Conservation (phyloP, 441 rosid species). For the Iberis amara region DNA sequence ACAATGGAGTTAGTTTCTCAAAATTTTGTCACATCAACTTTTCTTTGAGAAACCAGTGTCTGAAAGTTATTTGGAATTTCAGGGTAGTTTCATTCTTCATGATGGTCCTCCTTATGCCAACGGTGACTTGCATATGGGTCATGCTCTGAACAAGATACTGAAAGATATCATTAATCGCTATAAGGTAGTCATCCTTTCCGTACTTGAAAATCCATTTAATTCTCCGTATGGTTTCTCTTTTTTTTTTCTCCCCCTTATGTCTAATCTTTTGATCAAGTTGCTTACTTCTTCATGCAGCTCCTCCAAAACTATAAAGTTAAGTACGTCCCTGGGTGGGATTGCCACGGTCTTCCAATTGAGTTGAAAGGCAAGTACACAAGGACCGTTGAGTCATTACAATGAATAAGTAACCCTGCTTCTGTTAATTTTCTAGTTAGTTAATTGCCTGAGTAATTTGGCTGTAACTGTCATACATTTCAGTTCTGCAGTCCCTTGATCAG, state of each 20-base stretch:
- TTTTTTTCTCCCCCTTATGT: conserved; percentile 11
- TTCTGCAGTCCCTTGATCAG: conserved; percentile 85
- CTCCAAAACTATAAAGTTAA: conserved; percentile 85
- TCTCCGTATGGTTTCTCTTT: conserved; percentile 1
- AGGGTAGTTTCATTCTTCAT: conserved; percentile 87
- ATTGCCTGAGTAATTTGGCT: conserved; percentile 33
- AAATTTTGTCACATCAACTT: conserved; percentile 12
- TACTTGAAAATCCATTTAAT: conserved; percentile 17
- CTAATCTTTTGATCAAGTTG: conserved; percentile 7
- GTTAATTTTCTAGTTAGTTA: conserved; percentile 16
- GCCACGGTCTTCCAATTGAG: conserved; percentile 98
- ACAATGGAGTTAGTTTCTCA: conserved; percentile 62
- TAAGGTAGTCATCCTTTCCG: conserved; percentile 48
- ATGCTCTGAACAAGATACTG: conserved; percentile 92
- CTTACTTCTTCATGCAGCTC: conserved; percentile 47
- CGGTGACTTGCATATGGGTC: conserved; percentile 91
- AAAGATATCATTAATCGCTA: conserved; percentile 95
- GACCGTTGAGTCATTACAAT: conserved; percentile 8
- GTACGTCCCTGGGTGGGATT: conserved; percentile 96
- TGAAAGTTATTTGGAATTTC: conserved; percentile 32
- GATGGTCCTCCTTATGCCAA: conserved; percentile 99
- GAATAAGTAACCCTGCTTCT: conserved; percentile 13
- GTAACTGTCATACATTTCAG: conserved; percentile 47
- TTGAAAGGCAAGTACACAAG: conserved; percentile 66
- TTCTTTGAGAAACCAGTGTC: conserved; percentile 27